Conservation (phyloP, 164 flowering plant species). For the Annona squamosa region DNA sequence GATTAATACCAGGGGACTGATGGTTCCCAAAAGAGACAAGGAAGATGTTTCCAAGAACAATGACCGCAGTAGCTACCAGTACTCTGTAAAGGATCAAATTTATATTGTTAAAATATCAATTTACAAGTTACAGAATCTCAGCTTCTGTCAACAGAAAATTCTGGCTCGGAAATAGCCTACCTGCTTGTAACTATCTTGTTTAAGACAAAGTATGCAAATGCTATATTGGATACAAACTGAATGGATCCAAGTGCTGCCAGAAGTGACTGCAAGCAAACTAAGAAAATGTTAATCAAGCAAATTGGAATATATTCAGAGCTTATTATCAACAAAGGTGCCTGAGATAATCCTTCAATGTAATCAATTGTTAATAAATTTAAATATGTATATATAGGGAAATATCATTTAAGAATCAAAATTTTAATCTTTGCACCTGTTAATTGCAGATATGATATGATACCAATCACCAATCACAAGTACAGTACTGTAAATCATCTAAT, state of each 20-base stretch:
- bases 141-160: conserved; percentile 1
- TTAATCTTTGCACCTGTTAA: too few relatives aligned
- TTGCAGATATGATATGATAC: too few relatives aligned
- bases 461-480: too few relatives aligned
- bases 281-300: background rate
- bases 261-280: conserved; percentile 60
- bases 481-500: too few relatives aligned
- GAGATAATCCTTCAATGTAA: too few relatives aligned
- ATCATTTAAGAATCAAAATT: too few relatives aligned
- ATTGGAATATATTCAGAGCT: background rate
- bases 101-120: background rate
- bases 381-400: too few relatives aligned
- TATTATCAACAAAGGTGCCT: too few relatives aligned
- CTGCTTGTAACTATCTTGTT: conserved; percentile 77
- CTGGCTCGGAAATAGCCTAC: conserved; percentile 38
- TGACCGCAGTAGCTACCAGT: conserved; percentile 80
- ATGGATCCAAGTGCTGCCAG: conserved; percentile 96
- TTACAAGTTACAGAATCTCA: background rate
- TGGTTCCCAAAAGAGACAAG: conserved; percentile 98
- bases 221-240: conserved; percentile 93
- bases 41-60: conserved; percentile 86
- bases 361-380: too few relatives aligned
- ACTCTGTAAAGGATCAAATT: conserved; percentile 43
- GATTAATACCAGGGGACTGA: conserved; percentile 58
- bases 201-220: conserved; percentile 85